Evolutionary conservation across 2,329 filamentous ascomycete species (phyloP), one percentile per base, ranked within the genome.

Genomic region (Byssoonygena ceratinophila): DNA sequence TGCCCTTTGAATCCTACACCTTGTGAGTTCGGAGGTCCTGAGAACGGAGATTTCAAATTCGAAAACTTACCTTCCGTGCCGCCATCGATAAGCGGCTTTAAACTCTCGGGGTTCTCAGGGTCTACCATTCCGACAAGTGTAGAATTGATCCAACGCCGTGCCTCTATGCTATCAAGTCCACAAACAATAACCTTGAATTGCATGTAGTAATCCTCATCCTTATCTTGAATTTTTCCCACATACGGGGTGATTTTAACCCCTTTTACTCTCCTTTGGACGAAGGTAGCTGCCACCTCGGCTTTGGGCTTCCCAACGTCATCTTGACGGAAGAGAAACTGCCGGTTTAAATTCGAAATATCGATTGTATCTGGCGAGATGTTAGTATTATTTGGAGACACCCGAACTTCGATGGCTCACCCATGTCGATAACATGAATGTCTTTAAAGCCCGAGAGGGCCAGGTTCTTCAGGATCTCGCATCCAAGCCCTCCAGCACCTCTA

Each of bases 351-450:
- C 47, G 90, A 96, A 55, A 98, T 91, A 65, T 98, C 92, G 68
- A 98, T 98, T 1, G 91, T 98, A 69, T 98, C 89, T 88, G 59
- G 20, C 27, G 9, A 20, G 22, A 51, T 34, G 56, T 66, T 53
- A 61, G 55, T 43, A 40, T n/a, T 25, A 6, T 1, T 27, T 22
- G 46, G 27, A 44, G 37, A 37, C 48, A 22, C 11, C 22, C 41
- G 25, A 25, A 3, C 2, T 7, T 27, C 18, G 25, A 36, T 14
- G n/a, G 65, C 76, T 54, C 71, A 85, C 85, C 87, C 92, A 98
- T 98, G 71, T 98, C 92, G 62, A 98, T 97, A 54, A 98, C 92
- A 73, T 98, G 89, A 60, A 98, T 96, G 63, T 95, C 82, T 69
- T 86, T 94, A 74, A 98, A 98, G 25, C 90, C 89, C 1, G 91